Evolutionary conservation across 768 basidiomycete species (phyloP).

Genomic region (Dacryopinax primogenitus): DNA sequence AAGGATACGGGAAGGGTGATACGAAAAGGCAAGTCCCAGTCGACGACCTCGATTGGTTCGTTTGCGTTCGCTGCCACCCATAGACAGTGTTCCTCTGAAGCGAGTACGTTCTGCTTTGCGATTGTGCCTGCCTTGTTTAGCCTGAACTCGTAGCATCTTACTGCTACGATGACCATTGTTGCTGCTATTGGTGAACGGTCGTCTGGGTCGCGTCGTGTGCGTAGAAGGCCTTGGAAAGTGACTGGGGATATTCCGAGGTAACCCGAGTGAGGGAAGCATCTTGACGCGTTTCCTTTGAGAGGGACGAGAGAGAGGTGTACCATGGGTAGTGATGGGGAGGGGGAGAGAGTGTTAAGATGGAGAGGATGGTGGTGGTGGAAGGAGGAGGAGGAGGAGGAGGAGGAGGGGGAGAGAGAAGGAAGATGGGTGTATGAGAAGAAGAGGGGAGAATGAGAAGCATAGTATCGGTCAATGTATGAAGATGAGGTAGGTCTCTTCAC

Average conservation of each 20-base stretch:
- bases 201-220: constrained; percentile 48
- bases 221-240: constrained; percentile 66
- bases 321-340: constrained; percentile 32
- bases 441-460: neutral
- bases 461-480: no score
- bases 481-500: no score
- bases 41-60: constrained; percentile 48
- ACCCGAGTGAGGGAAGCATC: constrained; percentile 60
- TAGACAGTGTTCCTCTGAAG: constrained; percentile 50
- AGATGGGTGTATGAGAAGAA: neutral
- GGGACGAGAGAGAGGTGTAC: constrained; percentile 57
- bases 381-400: neutral
- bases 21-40: constrained; percentile 57
- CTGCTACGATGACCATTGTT: constrained; percentile 54
- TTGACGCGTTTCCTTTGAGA: constrained; percentile 50
- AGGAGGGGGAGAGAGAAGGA: neutral
- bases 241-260: constrained; percentile 71
- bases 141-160: constrained; percentile 73
- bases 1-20: constrained; percentile 46
- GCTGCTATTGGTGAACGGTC: constrained; percentile 57
- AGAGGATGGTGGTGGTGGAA: neutral
- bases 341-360: constrained; percentile 4
- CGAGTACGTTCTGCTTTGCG: constrained; percentile 50
- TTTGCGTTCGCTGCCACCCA: constrained; percentile 53
- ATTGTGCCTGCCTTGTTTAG: constrained; percentile 40